Percentiles rank a stretch among this genome's conserved stretches.
Conservation (phyloP, 2,329 filamentous ascomycete genomes). For the Calonectria naviculata region DNA sequence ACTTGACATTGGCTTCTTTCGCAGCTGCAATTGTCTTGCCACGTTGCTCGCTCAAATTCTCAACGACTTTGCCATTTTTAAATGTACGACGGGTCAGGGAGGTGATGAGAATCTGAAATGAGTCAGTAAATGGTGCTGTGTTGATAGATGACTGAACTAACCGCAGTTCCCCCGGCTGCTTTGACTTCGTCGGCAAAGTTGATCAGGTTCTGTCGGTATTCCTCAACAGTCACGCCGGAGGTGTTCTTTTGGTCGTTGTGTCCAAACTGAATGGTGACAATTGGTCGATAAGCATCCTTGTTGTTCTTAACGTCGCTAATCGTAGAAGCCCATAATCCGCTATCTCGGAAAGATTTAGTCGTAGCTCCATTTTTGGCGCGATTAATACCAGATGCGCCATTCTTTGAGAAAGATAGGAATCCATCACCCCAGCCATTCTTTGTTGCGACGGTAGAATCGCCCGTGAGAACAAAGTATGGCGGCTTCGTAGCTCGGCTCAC, state of each 20-base stretch:
- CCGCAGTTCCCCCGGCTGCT: neutral
- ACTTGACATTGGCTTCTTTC: neutral
- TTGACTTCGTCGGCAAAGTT: neutral
- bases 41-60: neutral
- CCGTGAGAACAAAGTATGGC: neutral
- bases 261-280: neutral
- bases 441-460: neutral
- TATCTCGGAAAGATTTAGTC: neutral
- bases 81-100: conserved; percentile 1
- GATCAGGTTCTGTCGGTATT: neutral
- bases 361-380: conserved; percentile 5
- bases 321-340: neutral
- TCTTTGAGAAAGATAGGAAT: neutral
- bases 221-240: neutral
- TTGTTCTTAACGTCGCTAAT: neutral
- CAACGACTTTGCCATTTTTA: neutral
- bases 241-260: conserved; percentile 7
- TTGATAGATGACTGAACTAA: too few species aligned
- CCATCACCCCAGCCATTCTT: conserved; percentile 9
- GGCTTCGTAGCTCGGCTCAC: neutral
- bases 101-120: neutral
- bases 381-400: neutral
- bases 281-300: neutral
- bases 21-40: neutral
- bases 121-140: too few species aligned